Base-by-base conservation (phyloP, 1,284 basidiomycete genomes). In the Moesziomyces globuligerus region DNA sequence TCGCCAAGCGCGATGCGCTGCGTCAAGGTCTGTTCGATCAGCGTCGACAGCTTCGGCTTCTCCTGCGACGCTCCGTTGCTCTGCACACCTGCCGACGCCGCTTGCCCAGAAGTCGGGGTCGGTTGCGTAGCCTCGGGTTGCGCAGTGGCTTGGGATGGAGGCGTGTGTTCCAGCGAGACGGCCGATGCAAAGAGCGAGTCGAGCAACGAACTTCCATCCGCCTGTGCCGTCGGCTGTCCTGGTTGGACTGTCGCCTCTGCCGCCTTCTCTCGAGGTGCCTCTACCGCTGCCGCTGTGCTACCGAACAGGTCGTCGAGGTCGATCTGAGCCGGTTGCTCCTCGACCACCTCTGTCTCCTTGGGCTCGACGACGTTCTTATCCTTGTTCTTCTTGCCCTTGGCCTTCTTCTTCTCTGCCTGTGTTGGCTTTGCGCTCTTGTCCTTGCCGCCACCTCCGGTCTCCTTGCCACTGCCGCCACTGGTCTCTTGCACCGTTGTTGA, bases 21-120 rank as follows among this genome's bases (percentile, higher is more conserved):
- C 64, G 85, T 85, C 11, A 68, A 58, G 83, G 59, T 81, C 74
- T 71, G 83, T 82, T 72, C 81, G 78, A 66, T 76, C 73, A 80
- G 45, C 74, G 81, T 58, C 79, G 81, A 32, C 88, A 87, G 23
- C 87, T 87, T 48, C 10, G 61, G 44, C 32, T 40, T 56, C 28
- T 18, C 51, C 24, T 36, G 24, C 26, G 47, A 72, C 53, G 28
- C 51, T 10, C 34, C 29, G 13, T 29, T 37, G n/a, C 25, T 39
- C 46, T n/a, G 50, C 23, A 9, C 21, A n/a, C 9, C 11, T 18
- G 26, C 17, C 3, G 43, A 4, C 0, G 2, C 17, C 13, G 3
- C 26, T 28, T 32, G 29, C 0, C 45, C 13, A 1, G 24, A 17
- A 0, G 29, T 5, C 10, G 28, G 17, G 20, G 48, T 8, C 23